Percentiles rank a stretch among this genome's conserved stretches.
Conservation (phyloP, 805 yeast species). For the Metahyphopichia silvanorum region DNA sequence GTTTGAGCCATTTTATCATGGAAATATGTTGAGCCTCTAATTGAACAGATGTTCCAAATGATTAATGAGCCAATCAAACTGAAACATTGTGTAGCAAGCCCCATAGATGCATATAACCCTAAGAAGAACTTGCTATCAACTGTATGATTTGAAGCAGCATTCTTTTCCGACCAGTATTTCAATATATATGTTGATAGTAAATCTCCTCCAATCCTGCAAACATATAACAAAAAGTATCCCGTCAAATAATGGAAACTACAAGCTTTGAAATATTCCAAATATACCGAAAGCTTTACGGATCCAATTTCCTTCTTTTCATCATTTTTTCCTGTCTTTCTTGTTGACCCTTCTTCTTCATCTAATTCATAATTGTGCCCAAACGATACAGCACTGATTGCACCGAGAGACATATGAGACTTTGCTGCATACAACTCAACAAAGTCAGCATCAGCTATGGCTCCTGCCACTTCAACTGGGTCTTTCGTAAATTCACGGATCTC, state of each 20-base stretch:
- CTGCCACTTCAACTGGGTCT: constrained; percentile 18
- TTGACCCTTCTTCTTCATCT: constrained; percentile 7
- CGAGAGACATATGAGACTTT: constrained; percentile 5
- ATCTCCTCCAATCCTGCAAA: constrained; percentile 1
- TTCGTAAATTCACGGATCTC: constrained; percentile 10
- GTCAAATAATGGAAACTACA: constrained; percentile 27
- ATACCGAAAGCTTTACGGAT: constrained; percentile 24
- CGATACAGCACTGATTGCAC: constrained; percentile 29
- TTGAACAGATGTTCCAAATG: constrained; percentile 21
- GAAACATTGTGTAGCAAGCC: constrained; percentile 16
- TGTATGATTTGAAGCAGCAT: constrained; percentile 15
- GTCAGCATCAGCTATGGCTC: constrained; percentile 6
- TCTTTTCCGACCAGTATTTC: constrained; percentile 28
- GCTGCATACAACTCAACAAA: constrained; percentile 5
- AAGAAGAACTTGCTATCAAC: constrained; percentile 14
- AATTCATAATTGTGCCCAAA: constrained; percentile 31
- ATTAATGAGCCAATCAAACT: constrained; percentile 18
- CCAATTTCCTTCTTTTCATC: constrained; percentile 20
- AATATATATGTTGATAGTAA: no score
- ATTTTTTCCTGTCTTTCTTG: constrained; percentile 16
- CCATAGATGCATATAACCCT: constrained; percentile 13
- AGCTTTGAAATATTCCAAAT: constrained; percentile 27
- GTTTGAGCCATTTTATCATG: constrained; percentile 21
- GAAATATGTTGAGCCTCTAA: constrained; percentile 18
- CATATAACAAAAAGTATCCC: constrained; percentile 13